A percentile compares a stretch with the other conserved stretches of the same genome.
phyloP scores from a whole-genome alignment of 2,329 filamentous ascomycete genomes.

The Trichoderma sp. region DNA sequence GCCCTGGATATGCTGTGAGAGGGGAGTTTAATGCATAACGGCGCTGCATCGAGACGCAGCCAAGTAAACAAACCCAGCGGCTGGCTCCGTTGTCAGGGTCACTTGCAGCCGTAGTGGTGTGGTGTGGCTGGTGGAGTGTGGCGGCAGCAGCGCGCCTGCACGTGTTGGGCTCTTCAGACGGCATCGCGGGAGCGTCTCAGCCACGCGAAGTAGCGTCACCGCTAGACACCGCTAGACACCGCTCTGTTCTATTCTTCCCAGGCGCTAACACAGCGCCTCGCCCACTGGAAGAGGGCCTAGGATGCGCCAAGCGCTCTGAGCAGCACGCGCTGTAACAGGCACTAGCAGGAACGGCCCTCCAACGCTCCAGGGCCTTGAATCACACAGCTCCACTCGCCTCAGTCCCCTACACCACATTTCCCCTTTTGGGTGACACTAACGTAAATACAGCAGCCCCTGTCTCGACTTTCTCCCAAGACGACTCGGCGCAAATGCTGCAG shows the following conservation, averaged over 20 bases:
- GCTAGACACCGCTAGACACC: not conserved
- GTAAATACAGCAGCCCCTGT: conserved; percentile 23
- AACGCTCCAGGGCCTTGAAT: conserved; percentile 16
- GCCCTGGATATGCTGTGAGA: conserved; percentile 1
- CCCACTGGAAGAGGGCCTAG: not conserved
- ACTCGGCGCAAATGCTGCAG: conserved; percentile 36
- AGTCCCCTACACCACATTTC: conserved; percentile 28
- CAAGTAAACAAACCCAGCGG: conserved; percentile 37
- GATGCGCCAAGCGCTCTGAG: not conserved
- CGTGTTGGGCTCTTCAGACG: not conserved
- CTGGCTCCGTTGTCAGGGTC: conserved; percentile 1
- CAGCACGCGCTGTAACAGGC: not conserved
- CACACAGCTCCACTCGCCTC: conserved; percentile 1
- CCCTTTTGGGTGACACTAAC: conserved; percentile 25
- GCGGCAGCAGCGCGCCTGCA: not conserved
- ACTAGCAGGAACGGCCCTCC: not conserved
- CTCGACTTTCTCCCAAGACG: conserved; percentile 25
- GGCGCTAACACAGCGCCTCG: conserved; percentile 2
- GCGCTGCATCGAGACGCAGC: not conserved
- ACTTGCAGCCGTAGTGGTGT: conserved; percentile 1
- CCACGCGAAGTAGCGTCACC: conserved; percentile 24
- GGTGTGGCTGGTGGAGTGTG: conserved; percentile 31
- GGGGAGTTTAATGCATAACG: conserved; percentile 14
- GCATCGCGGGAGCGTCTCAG: not conserved
- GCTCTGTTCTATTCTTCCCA: not conserved